These are phyloP conservation scores for Nicotiana paniculata DNA, from an alignment of 257 asterid species.

Conservation along the genomic window DNA sequence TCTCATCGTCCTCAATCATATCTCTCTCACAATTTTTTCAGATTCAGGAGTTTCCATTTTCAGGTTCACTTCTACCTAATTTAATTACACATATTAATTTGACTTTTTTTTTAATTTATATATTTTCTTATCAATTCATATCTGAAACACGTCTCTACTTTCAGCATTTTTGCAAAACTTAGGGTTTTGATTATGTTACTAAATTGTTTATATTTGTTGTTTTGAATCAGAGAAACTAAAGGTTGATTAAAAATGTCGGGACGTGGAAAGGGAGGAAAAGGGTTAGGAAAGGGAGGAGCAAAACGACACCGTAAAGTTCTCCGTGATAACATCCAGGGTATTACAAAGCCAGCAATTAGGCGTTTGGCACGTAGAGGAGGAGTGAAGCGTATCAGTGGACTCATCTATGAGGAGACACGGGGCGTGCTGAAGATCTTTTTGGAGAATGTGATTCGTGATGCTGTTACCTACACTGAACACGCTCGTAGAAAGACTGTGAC, in stretches of 20 bases:
- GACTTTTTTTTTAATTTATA: too few species aligned
- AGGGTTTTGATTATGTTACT: background rate
- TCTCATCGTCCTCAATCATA: too few species aligned
- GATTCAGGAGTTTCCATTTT: background rate
- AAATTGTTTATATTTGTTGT: background rate
- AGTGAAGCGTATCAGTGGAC: conserved; percentile 28
- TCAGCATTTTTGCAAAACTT: too few species aligned
- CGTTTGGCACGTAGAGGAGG: conserved; percentile 37
- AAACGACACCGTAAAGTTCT: conserved; percentile 31
- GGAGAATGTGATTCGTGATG: conserved; percentile 30
- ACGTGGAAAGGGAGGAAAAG: conserved; percentile 33
- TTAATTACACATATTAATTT: background rate
- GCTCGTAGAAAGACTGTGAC: conserved; percentile 34
- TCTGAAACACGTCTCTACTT: too few species aligned
- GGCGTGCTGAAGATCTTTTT: conserved; percentile 28
- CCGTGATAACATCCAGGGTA: conserved; percentile 32
- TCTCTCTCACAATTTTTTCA: background rate
- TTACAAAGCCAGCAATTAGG: conserved; percentile 27
- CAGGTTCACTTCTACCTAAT: background rate
- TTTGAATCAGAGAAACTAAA: background rate
- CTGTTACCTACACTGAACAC: conserved; percentile 30
- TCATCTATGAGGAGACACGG: conserved; percentile 31
- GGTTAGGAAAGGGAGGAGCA: conserved; percentile 34
- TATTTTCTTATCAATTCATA: too few species aligned
- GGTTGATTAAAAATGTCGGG: conserved; percentile 20